Percentiles rank a stretch among this genome's conserved stretches.
Conservation (phyloP, 192 early-diverging fungal species). For the Coemansia furcata region DNA sequence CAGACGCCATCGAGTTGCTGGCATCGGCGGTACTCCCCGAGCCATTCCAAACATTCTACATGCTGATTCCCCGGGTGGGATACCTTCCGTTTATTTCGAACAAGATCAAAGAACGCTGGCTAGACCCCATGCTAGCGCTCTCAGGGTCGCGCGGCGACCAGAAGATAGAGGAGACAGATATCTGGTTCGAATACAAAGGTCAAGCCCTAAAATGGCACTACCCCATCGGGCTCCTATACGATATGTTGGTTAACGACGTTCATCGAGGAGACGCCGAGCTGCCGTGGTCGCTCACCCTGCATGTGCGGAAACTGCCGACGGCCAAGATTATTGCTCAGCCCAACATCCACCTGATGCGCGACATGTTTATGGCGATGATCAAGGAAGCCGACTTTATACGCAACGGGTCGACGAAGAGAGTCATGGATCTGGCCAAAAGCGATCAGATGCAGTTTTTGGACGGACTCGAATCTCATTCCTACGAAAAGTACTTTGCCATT, state of each 20-base stretch:
- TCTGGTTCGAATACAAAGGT: conserved; percentile 74
- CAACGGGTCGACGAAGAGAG: conserved; percentile 76
- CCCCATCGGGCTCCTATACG: conserved; percentile 82
- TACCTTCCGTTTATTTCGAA: conserved; percentile 35
- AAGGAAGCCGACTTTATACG: conserved; percentile 88
- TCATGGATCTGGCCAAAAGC: conserved; percentile 81
- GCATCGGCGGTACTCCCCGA: conserved; percentile 46
- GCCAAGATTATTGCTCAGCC: conserved; percentile 64
- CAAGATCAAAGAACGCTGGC: conserved; percentile 41
- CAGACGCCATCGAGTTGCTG: conserved; percentile 46
- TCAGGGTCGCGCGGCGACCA: conserved; percentile 10
- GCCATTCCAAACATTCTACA: conserved; percentile 50
- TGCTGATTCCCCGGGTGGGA: conserved; percentile 37
- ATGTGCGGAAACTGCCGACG: conserved; percentile 69
- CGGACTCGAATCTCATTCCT: conserved; percentile 53
- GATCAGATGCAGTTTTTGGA: conserved; percentile 83
- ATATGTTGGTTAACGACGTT: conserved; percentile 49
- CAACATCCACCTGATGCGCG: conserved; percentile 57
- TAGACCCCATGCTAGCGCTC: conserved; percentile 42
- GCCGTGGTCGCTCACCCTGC: conserved; percentile 80
- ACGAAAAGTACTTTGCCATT: conserved; percentile 48
- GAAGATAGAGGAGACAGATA: conserved; percentile 43
- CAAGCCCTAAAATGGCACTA: conserved; percentile 84
- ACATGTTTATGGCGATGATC: conserved; percentile 85
- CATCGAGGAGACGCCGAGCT: conserved; percentile 31